A percentile compares a stretch with the other conserved stretches of the same genome.
Evolutionary conservation across 805 yeast species (phyloP).

Genomic region (Ogataea methanolica): DNA sequence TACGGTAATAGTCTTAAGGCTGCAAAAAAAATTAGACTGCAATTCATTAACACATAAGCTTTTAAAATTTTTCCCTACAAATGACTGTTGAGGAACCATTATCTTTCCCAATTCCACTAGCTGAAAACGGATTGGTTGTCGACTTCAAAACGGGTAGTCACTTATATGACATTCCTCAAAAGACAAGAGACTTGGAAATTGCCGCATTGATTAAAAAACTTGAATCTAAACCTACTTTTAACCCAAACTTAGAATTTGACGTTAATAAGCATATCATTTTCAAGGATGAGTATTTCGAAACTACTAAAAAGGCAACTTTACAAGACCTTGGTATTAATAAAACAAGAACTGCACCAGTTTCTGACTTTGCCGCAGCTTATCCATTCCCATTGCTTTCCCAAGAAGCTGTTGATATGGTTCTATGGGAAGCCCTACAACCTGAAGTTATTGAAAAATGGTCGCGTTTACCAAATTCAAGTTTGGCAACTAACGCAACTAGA

Average conservation of each 20-base stretch:
- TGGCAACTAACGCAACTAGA: conserved; percentile 27
- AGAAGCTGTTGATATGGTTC: conserved; percentile 53
- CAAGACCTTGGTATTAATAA: conserved; percentile 32
- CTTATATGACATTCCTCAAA: conserved; percentile 18
- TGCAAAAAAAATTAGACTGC: no score
- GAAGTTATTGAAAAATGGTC: conserved; percentile 38
- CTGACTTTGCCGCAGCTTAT: conserved; percentile 43
- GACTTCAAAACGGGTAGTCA: conserved; percentile 15
- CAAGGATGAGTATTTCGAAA: conserved; percentile 31
- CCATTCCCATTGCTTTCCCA: conserved; percentile 57
- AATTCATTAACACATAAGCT: no score
- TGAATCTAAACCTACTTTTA: conserved; percentile 21
- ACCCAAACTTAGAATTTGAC: conserved; percentile 32
- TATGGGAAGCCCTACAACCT: conserved; percentile 44
- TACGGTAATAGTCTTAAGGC: no score
- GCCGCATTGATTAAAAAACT: conserved; percentile 11
- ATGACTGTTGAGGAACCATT: conserved; percentile 14
- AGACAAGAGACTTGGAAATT: conserved; percentile 21
- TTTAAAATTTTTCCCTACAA: no score
- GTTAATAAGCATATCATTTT: conserved; percentile 32
- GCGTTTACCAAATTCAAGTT: conserved; percentile 28
- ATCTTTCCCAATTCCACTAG: conserved; percentile 17
- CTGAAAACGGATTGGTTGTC: conserved; percentile 14
- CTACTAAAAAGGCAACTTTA: conserved; percentile 34
- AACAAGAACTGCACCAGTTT: conserved; percentile 27